A percentile compares a stretch with the other conserved stretches of the same genome.
Conservation (phyloP, 495 filamentous ascomycete genomes). For the Pseudotulostoma volvatum region DNA sequence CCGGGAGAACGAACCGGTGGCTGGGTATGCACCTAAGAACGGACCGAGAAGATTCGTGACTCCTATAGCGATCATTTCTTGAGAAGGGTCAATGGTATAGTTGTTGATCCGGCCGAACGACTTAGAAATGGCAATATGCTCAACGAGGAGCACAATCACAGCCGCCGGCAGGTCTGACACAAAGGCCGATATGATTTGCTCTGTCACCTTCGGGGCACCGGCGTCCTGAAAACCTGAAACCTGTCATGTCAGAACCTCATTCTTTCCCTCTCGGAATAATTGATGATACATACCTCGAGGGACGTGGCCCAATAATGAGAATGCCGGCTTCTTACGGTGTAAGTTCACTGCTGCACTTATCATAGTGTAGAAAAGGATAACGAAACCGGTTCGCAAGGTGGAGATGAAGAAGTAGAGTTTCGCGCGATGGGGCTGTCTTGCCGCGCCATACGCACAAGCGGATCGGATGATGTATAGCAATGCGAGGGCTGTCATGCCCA, state of each 20-base stretch:
- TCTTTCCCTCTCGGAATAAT: no score
- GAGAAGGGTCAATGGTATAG: conserved; percentile 94
- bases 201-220: conserved; percentile 55
- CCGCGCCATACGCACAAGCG: conserved; percentile 47
- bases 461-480: conserved; percentile 73
- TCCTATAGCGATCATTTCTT: conserved; percentile 92
- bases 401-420: conserved; percentile 78
- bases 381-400: conserved; percentile 79
- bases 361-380: conserved; percentile 85
- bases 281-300: no score
- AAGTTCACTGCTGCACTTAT: conserved; percentile 75
- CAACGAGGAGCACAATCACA: conserved; percentile 88
- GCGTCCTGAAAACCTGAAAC: conserved; percentile 57
- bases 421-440: conserved; percentile 48
- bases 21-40: conserved; percentile 86
- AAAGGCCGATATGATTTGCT: conserved; percentile 44
- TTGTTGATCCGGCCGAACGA: conserved; percentile 95
- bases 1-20: conserved; percentile 91
- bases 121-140: conserved; percentile 95
- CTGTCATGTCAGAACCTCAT: conserved; percentile 1
- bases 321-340: conserved; percentile 32
- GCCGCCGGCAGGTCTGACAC: conserved; percentile 51
- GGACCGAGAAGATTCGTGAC: conserved; percentile 82
- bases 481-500: conserved; percentile 70
- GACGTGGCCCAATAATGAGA: conserved; percentile 58